Percentiles rank a stretch among this genome's conserved stretches.
phyloP scores from a whole-genome alignment of 306 rosid species.

The Fragaria iinumae region DNA sequence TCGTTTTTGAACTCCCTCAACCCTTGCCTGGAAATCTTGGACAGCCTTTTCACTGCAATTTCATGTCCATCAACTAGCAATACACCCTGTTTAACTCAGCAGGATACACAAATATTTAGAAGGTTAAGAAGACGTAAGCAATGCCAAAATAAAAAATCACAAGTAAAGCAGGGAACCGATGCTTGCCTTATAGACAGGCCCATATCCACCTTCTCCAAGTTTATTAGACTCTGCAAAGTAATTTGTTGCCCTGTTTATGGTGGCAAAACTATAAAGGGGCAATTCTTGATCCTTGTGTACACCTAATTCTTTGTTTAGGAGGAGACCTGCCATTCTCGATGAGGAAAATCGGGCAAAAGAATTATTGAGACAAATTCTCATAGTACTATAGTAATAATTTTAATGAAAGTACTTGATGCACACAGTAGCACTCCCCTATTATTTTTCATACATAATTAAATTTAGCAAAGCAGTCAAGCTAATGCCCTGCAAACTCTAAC shows the following conservation, averaged over 20 bases:
- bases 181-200: background rate
- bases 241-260: conserved; percentile 9
- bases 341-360: background rate
- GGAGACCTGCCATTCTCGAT: background rate
- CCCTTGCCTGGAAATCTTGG: conserved; percentile 5
- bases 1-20: background rate
- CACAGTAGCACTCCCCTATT: too few species aligned
- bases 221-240: conserved; percentile 5
- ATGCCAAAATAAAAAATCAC: background rate
- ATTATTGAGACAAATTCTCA: background rate
- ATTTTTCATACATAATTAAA: background rate
- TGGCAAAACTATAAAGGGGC: conserved; percentile 9
- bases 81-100: background rate
- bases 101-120: background rate
- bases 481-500: background rate
- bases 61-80: background rate
- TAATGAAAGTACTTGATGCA: too few species aligned
- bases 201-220: background rate
- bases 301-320: background rate
- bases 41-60: background rate
- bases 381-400: too few species aligned
- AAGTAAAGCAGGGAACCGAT: background rate
- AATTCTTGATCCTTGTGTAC: conserved; percentile 7
- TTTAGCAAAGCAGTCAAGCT: background rate
- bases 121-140: background rate